phyloP scores from a whole-genome alignment of 1,284 basidiomycete genomes.

The Limonomyces culmigenus region DNA sequence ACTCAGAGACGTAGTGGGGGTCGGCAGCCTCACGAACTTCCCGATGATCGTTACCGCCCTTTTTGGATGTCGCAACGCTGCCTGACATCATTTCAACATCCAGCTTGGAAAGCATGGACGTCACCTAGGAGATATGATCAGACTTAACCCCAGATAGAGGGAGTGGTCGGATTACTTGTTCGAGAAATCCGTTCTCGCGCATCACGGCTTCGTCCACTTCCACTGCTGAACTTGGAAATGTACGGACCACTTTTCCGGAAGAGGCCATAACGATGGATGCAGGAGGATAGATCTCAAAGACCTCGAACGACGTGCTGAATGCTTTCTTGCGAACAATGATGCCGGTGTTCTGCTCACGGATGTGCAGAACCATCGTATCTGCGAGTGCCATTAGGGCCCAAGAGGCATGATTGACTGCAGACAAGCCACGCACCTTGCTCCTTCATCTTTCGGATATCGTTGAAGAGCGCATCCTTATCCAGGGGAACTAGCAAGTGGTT shows the following conservation, averaged over 20 bases:
- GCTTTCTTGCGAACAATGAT: slow-evolving; percentile 18
- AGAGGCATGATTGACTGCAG: too few species aligned
- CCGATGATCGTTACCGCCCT: slow-evolving; percentile 10
- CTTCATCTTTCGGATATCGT: too few species aligned
- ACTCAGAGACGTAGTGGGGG: slow-evolving; percentile 23
- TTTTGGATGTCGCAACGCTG: too few species aligned
- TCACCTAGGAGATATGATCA: slow-evolving; percentile 7
- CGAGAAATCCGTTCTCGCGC: slow-evolving; percentile 11
- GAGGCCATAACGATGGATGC: slow-evolving; percentile 16
- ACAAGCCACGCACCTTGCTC: too few species aligned
- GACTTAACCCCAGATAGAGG: slow-evolving; percentile 14
- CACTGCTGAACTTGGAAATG: slow-evolving; percentile 17
- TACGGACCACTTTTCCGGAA: slow-evolving; percentile 19
- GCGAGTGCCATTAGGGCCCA: too few species aligned
- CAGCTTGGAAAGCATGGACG: too few species aligned
- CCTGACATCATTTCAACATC: too few species aligned
- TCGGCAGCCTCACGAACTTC: slow-evolving; percentile 16
- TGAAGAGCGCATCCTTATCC: too few species aligned
- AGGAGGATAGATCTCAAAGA: slow-evolving; percentile 23
- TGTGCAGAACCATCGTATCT: too few species aligned
- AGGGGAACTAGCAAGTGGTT: too few species aligned
- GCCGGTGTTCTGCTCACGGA: slow-evolving; percentile 26
- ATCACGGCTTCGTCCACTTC: slow-evolving; percentile 16
- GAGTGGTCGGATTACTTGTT: slow-evolving; percentile 16
- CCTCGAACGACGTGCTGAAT: slow-evolving; percentile 16